Conservation (phyloP, 495 filamentous ascomycete genomes). For the Lasiosphaeriaceae sp. region DNA sequence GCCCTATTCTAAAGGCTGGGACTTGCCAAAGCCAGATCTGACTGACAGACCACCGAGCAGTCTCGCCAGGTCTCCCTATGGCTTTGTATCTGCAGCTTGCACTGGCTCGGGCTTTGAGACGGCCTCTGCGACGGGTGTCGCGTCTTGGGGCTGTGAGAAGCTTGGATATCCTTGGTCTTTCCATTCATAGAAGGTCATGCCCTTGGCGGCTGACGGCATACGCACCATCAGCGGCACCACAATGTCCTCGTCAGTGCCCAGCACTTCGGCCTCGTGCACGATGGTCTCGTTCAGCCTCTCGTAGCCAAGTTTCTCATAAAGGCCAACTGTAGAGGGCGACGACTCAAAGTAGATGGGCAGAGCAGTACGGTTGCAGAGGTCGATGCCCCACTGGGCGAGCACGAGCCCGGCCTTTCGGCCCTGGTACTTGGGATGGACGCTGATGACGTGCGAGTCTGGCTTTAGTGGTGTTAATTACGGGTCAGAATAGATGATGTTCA, state of each 20-base stretch:
- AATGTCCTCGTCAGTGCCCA: slow-evolving; percentile 23
- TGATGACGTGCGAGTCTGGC: slow-evolving; percentile 29
- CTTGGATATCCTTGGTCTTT: slow-evolving; percentile 20
- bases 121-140: too few relatives aligned
- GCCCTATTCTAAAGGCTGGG: too few relatives aligned
- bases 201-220: slow-evolving; percentile 24
- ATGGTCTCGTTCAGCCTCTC: slow-evolving; percentile 25
- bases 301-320: slow-evolving; percentile 29
- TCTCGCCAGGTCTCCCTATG: too few relatives aligned
- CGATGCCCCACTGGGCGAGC: slow-evolving; percentile 41
- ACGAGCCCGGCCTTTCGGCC: slow-evolving; percentile 37
- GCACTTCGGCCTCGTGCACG: slow-evolving; percentile 27
- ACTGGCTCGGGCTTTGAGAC: too few relatives aligned
- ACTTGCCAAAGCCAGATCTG: too few relatives aligned
- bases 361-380: slow-evolving; percentile 32
- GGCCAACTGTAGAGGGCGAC: slow-evolving; percentile 20
- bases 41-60: too few relatives aligned
- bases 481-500: too few relatives aligned
- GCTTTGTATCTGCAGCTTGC: too few relatives aligned
- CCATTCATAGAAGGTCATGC: slow-evolving; percentile 27
- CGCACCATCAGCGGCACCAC: slow-evolving; percentile 26
- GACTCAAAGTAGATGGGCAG: slow-evolving; percentile 37
- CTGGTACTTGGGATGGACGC: slow-evolving; percentile 31
- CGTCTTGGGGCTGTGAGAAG: not conserved
- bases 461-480: too few relatives aligned